phyloP scores from a whole-genome alignment of 169 alveolate species.

The Plasmodium blacklocki region DNA sequence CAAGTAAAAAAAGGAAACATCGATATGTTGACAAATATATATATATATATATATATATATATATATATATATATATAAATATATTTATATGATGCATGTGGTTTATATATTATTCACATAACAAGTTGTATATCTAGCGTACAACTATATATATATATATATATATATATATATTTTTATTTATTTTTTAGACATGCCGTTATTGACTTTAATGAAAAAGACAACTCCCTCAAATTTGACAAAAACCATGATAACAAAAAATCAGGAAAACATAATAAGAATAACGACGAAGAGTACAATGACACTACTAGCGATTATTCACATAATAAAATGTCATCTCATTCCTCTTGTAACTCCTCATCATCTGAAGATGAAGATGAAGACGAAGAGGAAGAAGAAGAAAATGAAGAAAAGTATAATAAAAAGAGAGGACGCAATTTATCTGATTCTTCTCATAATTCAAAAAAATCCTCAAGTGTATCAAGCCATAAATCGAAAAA shows the following conservation, averaged over 20 bases:
- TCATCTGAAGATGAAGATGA: too few relatives aligned
- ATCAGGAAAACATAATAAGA: not conserved
- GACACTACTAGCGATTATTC: slow-evolving; percentile 19
- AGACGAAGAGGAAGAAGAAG: too few relatives aligned
- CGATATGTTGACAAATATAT: not conserved
- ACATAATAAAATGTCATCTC: slow-evolving; percentile 1
- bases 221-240: slow-evolving; percentile 1
- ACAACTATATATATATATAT: not conserved
- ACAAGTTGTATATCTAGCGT: too few relatives aligned
- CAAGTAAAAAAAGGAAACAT: slow-evolving; percentile 25
- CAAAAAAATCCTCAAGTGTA: slow-evolving; percentile 23
- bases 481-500: slow-evolving; percentile 37
- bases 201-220: slow-evolving; percentile 59
- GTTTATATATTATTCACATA: too few relatives aligned
- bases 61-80: not conserved
- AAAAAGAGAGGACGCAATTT: slow-evolving; percentile 9
- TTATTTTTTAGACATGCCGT: slow-evolving; percentile 39
- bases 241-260: not conserved
- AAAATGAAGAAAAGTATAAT: slow-evolving; percentile 9
- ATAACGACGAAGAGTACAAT: not conserved
- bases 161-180: not conserved
- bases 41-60: not conserved
- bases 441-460: slow-evolving; percentile 18
- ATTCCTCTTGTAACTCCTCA: slow-evolving; percentile 8
- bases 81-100: not conserved